A percentile compares a stretch with the other conserved stretches of the same genome.
phyloP scores from a whole-genome alignment of 2,329 filamentous ascomycete genomes.

The Diaporthe citriasiana region DNA sequence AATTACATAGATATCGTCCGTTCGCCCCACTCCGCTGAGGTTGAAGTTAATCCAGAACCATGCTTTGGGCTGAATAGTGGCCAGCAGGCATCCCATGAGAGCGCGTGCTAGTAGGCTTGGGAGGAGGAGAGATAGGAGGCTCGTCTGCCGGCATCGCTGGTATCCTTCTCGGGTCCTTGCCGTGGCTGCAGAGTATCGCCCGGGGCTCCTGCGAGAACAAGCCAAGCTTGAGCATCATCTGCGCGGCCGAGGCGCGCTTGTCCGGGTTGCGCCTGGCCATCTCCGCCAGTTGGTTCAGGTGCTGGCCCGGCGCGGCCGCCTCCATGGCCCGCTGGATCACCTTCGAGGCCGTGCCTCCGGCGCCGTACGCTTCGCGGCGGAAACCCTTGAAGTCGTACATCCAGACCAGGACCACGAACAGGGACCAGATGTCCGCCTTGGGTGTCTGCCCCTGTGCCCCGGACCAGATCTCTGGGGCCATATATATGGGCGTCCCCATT shows the following conservation, averaged over 20 bases:
- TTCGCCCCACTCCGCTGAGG: too few species aligned
- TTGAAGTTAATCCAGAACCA: too few species aligned
- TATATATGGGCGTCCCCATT: constrained; percentile 35
- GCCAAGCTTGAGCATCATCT: constrained; percentile 46
- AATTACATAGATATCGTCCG: too few species aligned
- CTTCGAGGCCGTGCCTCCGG: neutral
- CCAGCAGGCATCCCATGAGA: too few species aligned
- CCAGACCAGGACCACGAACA: constrained; percentile 42
- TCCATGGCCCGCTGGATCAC: neutral
- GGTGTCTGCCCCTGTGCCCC: constrained; percentile 36
- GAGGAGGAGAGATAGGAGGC: neutral
- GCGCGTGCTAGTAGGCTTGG: neutral
- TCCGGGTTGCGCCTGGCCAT: constrained; percentile 46
- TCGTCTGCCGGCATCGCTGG: neutral
- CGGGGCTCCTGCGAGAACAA: neutral
- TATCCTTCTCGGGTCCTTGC: neutral
- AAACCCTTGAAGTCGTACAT: neutral
- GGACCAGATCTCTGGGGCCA: constrained; percentile 39
- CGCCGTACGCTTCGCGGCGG: neutral
- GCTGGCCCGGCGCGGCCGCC: neutral
- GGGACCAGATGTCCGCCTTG: constrained; percentile 45
- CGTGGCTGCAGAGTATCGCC: neutral
- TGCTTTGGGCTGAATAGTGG: too few species aligned
- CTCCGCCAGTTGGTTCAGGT: neutral
- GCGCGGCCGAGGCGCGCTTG: constrained; percentile 47